Conservation (phyloP, 768 basidiomycete genomes). For the Tricholomella constricta region DNA sequence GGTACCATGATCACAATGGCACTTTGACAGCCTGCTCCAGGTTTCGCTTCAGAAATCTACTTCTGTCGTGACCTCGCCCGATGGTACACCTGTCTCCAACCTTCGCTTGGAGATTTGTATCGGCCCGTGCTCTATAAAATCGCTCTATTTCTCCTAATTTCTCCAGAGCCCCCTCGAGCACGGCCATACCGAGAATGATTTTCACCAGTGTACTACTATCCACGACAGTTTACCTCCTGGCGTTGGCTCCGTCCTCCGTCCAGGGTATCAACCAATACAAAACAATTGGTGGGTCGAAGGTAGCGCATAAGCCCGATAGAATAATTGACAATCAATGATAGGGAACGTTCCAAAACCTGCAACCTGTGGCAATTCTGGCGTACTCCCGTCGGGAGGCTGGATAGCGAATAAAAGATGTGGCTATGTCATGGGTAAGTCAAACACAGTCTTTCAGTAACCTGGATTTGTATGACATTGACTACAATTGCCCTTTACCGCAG, state of each 20-base stretch:
- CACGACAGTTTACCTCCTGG: background rate
- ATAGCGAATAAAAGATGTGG: conserved; percentile 29
- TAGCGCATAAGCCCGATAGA: too few species aligned
- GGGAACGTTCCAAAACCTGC: conserved; percentile 26
- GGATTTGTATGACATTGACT: background rate
- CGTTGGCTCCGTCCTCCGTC: conserved; percentile 1
- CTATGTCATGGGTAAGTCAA: conserved; percentile 25
- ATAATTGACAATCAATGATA: background rate
- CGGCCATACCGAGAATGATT: too few species aligned
- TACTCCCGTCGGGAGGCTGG: conserved; percentile 26
- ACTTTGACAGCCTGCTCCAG: too few species aligned
- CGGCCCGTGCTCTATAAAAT: too few species aligned
- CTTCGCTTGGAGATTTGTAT: too few species aligned
- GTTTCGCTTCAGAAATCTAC: too few species aligned
- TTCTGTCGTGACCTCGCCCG: too few species aligned
- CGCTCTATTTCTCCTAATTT: too few species aligned
- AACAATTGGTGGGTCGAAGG: conserved; percentile 7
- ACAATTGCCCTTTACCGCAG: conserved; percentile 4
- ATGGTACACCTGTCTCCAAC: too few species aligned
- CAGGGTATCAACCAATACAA: conserved; percentile 14
- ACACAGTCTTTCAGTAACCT: background rate
- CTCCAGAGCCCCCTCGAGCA: too few species aligned
- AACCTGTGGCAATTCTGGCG: conserved; percentile 24
- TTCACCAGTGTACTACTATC: background rate
- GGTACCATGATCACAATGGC: too few species aligned